A percentile compares a stretch with the other conserved stretches of the same genome.
phyloP scores from a whole-genome alignment of 23 red algal species.

The Agarophyton chilense region DNA sequence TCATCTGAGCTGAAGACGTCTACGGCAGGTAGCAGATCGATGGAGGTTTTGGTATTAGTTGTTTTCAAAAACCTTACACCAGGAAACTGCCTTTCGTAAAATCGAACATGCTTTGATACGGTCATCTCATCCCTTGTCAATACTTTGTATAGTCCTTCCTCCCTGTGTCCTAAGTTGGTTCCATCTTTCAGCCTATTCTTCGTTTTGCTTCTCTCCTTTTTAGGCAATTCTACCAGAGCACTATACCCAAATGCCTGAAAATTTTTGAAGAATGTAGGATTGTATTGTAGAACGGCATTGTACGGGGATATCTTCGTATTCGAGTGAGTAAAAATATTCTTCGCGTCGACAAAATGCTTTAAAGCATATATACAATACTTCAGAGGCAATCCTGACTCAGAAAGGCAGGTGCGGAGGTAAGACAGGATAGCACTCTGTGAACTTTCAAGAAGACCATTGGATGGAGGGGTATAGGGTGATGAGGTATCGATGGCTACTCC shows the following conservation, averaged over 20 bases:
- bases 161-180: background rate
- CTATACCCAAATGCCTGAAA: constrained; percentile 21
- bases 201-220: background rate
- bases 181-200: background rate
- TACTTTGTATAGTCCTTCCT: background rate
- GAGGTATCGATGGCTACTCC: background rate
- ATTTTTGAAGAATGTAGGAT: background rate
- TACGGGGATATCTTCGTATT: background rate
- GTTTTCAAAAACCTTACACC: background rate
- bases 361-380: constrained; percentile 3
- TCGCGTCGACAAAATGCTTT: constrained; percentile 7
- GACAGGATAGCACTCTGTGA: constrained; percentile 11
- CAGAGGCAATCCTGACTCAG: background rate
- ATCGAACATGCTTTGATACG: constrained; percentile 8
- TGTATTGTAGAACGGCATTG: background rate
- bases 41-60: background rate
- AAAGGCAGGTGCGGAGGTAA: background rate
- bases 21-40: background rate
- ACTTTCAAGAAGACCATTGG: constrained; percentile 22
- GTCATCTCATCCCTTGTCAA: constrained; percentile 3
- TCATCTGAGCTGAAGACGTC: no score
- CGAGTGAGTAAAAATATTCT: background rate
- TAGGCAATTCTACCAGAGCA: background rate
- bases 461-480: constrained; percentile 24
- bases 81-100: background rate